Evolutionary conservation across 2,329 filamentous ascomycete species (phyloP).

Genomic region (Colletotrichum sp.): DNA sequence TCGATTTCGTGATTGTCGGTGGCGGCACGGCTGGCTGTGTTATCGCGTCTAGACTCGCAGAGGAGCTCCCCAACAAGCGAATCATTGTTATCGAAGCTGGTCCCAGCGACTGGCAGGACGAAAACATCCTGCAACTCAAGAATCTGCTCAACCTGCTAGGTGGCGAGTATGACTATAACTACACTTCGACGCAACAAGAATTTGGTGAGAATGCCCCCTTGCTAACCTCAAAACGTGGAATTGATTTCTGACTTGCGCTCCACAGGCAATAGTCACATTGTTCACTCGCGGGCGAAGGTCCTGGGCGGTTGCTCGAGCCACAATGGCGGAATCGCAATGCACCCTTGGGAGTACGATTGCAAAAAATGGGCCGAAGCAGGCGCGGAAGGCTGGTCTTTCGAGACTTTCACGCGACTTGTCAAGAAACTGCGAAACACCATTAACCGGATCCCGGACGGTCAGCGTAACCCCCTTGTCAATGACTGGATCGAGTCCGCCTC

Average conservation of each 20-base stretch:
- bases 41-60: not conserved
- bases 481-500: not conserved
- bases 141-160: not conserved
- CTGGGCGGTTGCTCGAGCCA: not conserved
- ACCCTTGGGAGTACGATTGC: not conserved
- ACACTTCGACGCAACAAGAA: not conserved
- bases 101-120: not conserved
- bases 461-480: not conserved
- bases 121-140: not conserved
- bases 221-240: not conserved
- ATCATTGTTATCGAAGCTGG: not conserved
- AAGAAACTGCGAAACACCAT: not conserved
- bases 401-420: not conserved
- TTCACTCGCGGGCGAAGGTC: not conserved
- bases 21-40: not conserved
- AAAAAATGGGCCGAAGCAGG: not conserved
- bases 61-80: not conserved
- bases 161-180: not conserved
- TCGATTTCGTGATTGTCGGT: not conserved
- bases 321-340: not conserved
- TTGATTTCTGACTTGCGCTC: not conserved
- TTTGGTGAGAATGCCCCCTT: not conserved
- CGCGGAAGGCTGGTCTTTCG: not conserved
- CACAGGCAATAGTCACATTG: not conserved
- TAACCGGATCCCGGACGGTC: not conserved